phyloP scores from a whole-genome alignment of 176 grass and related monocot genomes.

The Triticum dicoccoides region DNA sequence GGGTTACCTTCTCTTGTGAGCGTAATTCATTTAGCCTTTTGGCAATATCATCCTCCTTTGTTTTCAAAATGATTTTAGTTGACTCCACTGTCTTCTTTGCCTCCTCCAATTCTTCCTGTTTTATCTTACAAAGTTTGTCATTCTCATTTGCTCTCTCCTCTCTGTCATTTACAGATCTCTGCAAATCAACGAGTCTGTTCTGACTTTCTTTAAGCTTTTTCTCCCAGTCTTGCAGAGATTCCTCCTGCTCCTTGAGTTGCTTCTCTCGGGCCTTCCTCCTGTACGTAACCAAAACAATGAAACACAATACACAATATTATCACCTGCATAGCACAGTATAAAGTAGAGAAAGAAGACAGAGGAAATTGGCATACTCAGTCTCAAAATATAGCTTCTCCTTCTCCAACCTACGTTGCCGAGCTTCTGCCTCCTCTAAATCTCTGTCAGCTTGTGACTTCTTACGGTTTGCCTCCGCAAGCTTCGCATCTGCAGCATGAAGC shows the following conservation, averaged over 20 bases:
- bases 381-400: slow-evolving; percentile 85
- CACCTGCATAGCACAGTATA: background rate
- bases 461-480: slow-evolving; percentile 92
- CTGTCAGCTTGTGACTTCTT: slow-evolving; percentile 82
- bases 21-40: slow-evolving; percentile 52
- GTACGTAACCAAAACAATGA: slow-evolving; percentile 8
- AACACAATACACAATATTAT: slow-evolving; percentile 1
- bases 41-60: slow-evolving; percentile 65
- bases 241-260: slow-evolving; percentile 67
- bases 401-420: slow-evolving; percentile 77
- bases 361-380: slow-evolving; percentile 49
- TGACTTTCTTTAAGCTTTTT: slow-evolving; percentile 89
- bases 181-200: slow-evolving; percentile 71
- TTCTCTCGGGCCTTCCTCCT: slow-evolving; percentile 73
- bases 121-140: slow-evolving; percentile 66
- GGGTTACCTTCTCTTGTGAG: slow-evolving; percentile 69
- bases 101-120: slow-evolving; percentile 76
- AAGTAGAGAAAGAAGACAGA: slow-evolving; percentile 6
- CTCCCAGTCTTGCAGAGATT: slow-evolving; percentile 74
- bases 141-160: slow-evolving; percentile 83
- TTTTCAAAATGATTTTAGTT: slow-evolving; percentile 61
- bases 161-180: slow-evolving; percentile 77
- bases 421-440: slow-evolving; percentile 74
- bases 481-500: slow-evolving; percentile 86
- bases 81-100: slow-evolving; percentile 48